Conservation (phyloP, 2,329 filamentous ascomycete genomes). For the Paraphoma chrysanthemicola region DNA sequence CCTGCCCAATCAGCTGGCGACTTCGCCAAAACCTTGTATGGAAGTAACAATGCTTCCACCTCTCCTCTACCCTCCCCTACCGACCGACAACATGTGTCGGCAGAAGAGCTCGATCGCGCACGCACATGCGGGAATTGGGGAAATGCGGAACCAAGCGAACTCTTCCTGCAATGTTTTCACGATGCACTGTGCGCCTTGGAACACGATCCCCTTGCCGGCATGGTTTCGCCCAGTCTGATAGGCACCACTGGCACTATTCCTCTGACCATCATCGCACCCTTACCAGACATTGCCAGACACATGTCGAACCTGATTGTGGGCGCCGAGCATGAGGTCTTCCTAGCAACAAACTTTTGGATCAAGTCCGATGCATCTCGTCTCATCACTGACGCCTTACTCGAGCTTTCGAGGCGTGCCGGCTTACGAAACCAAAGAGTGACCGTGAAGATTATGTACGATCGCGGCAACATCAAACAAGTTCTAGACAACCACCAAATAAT, state of each 20-base stretch:
- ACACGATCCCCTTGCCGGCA: conserved; percentile 58
- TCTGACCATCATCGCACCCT: conserved; percentile 71
- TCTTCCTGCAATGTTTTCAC: conserved; percentile 74
- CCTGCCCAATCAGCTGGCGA: not conserved
- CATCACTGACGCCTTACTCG: conserved; percentile 71
- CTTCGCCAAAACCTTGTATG: not conserved
- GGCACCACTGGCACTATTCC: conserved; percentile 70
- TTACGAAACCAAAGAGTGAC: conserved; percentile 64
- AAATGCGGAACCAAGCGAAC: conserved; percentile 64
- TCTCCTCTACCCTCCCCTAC: not conserved
- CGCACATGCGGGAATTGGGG: conserved; percentile 73
- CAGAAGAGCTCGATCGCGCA: conserved; percentile 61
- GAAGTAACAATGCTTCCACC: not conserved
- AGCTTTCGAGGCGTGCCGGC: conserved; percentile 71
- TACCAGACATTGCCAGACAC: conserved; percentile 75
- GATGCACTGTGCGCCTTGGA: conserved; percentile 67
- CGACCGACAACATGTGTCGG: not conserved
- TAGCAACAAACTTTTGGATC: conserved; percentile 80
- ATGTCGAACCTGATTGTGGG: conserved; percentile 77
- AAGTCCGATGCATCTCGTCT: conserved; percentile 71
- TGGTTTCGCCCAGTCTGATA: conserved; percentile 66
- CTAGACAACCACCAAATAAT: conserved; percentile 71
- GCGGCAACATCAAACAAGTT: conserved; percentile 69
- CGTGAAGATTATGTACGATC: conserved; percentile 79
- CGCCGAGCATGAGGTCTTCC: conserved; percentile 74